Evolutionary conservation across 129 eudicot species (phyloP).

Genomic region (Arctium minus): DNA sequence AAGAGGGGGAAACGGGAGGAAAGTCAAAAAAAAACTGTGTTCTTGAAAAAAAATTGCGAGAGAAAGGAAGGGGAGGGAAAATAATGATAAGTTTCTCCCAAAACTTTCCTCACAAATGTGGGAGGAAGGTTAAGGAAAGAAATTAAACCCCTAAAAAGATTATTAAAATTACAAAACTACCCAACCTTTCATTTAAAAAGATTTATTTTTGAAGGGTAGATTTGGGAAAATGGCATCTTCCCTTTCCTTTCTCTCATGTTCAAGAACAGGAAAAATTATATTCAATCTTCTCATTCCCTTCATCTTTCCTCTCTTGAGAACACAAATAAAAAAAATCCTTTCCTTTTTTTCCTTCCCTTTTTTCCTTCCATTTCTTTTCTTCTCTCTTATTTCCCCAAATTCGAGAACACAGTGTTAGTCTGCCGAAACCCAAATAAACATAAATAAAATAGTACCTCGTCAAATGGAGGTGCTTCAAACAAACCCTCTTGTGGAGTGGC

Average conservation of each 20-base stretch:
- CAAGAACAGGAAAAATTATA: neutral
- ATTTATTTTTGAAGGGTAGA: no score
- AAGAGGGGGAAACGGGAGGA: no score
- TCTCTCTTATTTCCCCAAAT: neutral
- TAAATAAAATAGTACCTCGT: slow-evolving; percentile 53
- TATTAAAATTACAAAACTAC: neutral
- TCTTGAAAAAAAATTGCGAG: neutral
- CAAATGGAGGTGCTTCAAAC: slow-evolving; percentile 92
- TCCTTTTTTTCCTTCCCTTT: no score
- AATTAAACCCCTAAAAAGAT: neutral
- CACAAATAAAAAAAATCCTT: neutral
- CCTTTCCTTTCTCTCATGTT: neutral
- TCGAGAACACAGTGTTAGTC: neutral
- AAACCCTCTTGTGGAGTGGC: slow-evolving; percentile 78
- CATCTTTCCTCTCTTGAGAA: neutral
- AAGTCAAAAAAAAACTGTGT: no score
- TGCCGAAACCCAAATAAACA: neutral
- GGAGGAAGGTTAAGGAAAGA: neutral
- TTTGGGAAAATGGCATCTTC: neutral
- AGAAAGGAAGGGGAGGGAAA: neutral
- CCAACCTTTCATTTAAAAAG: neutral
- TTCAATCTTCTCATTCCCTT: neutral
- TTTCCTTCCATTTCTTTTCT: no score
- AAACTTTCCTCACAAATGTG: neutral
- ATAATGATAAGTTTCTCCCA: neutral